Evolutionary conservation across 2,329 filamentous ascomycete species (phyloP), one percentile per base, ranked within the genome.

Genomic region (Blastomyces emzantsi): DNA sequence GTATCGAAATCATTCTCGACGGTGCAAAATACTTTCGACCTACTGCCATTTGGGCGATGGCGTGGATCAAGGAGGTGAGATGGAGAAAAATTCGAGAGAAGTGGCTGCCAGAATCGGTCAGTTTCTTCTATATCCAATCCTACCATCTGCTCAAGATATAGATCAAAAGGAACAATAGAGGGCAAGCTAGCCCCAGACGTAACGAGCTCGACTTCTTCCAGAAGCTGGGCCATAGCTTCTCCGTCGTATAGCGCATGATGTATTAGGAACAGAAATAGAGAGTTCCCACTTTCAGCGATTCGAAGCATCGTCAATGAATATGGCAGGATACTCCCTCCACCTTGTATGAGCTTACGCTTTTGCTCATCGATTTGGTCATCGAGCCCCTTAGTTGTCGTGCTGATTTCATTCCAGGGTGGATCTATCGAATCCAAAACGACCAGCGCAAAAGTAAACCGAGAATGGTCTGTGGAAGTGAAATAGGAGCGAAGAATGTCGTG

Each of bases 191-290:
- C 61, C 0, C 80, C 81, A 0, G 73, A 65, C 43, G 87, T 85
- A 2, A 84, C 66, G 1, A 78, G 72, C 69, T 94, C 86, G 1
- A 95, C 78, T 70, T 96, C 92, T 0, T 83, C 74, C 30, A 93
- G 81, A 0, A 97, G 78, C 9, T 81, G 79, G 0, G 81, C 78
- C 70, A 96, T 88, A 0, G 91, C 90, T 45, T 88, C 85, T 0
- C 89, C 92, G 74, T 97, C 92, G 69, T 96, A 96, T 0, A 96
- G 78, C 1, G 90, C 90, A 75, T 97, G 92, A 69, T 96, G 92
- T 69, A 86, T 85, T 28, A 78, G 79, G 58, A 87, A 76, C 2
- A 81, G 68, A 17, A 76, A 67, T 41, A 70, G 56, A 5, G 58
- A 62, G 17, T 66, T 63, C 0, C 57, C 58, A 9, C 47, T 60